Percentiles rank a stretch among this genome's conserved stretches.
Evolutionary conservation across 2,329 filamentous ascomycete species (phyloP).

Genomic region (Penicillium polonicum): DNA sequence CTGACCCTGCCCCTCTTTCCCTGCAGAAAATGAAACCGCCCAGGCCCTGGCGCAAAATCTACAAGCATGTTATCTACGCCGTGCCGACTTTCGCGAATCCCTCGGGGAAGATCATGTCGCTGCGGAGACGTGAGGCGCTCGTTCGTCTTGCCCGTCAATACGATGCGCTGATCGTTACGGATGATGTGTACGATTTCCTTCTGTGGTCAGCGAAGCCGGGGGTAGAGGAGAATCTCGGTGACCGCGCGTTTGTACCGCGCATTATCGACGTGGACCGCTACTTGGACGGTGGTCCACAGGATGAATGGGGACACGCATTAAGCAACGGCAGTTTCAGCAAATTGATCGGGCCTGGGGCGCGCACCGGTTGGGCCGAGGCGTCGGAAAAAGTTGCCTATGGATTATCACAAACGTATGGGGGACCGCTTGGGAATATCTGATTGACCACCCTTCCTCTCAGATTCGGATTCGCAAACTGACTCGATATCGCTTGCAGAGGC

Average conservation of each 20-base stretch:
- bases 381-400: slow-evolving; percentile 61
- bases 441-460: background rate
- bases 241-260: slow-evolving; percentile 60
- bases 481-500: slow-evolving; percentile 43
- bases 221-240: slow-evolving; percentile 13
- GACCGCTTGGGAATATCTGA: slow-evolving; percentile 7
- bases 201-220: slow-evolving; percentile 63
- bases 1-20: slow-evolving; percentile 8
- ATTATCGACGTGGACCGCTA: slow-evolving; percentile 75
- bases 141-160: slow-evolving; percentile 74
- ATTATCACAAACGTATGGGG: slow-evolving; percentile 57
- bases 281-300: slow-evolving; percentile 59
- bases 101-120: slow-evolving; percentile 76
- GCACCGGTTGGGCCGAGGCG: slow-evolving; percentile 86
- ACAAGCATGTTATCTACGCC: slow-evolving; percentile 82
- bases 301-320: slow-evolving; percentile 73
- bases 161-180: slow-evolving; percentile 78
- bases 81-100: slow-evolving; percentile 91
- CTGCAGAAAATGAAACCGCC: slow-evolving; percentile 56
- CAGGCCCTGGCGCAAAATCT: slow-evolving; percentile 68
- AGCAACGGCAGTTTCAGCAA: slow-evolving; percentile 93
- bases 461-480: slow-evolving; percentile 13
- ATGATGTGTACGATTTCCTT: slow-evolving; percentile 93
- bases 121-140: slow-evolving; percentile 64
- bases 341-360: slow-evolving; percentile 73